These are phyloP conservation scores for Gloeopeniophorella convolvens DNA, from an alignment of 768 basidiomycete species.

Conservation along the genomic window DNA sequence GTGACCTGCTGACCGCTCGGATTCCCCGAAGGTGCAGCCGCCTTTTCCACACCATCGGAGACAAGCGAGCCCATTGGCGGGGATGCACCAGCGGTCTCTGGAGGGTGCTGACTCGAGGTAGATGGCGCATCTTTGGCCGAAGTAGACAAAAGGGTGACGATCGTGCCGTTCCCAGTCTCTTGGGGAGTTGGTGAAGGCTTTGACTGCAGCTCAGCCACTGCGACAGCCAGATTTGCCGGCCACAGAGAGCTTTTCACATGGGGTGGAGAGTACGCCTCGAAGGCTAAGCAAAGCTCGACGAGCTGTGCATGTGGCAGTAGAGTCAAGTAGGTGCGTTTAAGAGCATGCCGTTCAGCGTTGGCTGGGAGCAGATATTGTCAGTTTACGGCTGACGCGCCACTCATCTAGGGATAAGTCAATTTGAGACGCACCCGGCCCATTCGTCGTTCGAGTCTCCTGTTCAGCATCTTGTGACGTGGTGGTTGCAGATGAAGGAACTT, in stretches of 20 bases:
- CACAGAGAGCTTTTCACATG: conserved; percentile 63
- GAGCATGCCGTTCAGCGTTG: conserved; percentile 45
- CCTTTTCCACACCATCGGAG: not conserved
- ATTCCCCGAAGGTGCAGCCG: not conserved
- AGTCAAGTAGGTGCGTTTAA: conserved; percentile 66
- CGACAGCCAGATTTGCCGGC: conserved; percentile 62
- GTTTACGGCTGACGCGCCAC: not conserved
- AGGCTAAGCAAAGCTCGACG: conserved; percentile 71
- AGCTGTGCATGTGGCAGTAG: conserved; percentile 63
- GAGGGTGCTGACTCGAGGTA: conserved; percentile 19
- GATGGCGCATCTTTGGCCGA: conserved; percentile 21
- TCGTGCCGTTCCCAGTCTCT: conserved; percentile 18
- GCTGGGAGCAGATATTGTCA: conserved; percentile 19
- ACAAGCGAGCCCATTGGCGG: conserved; percentile 23
- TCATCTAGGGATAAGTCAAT: not conserved
- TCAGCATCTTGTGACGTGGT: conserved; percentile 24
- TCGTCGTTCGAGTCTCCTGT: conserved; percentile 23
- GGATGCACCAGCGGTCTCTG: not conserved
- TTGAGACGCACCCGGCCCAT: conserved; percentile 9
- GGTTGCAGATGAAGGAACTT: conserved; percentile 32
- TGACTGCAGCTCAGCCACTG: conserved; percentile 45
- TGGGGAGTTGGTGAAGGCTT: conserved; percentile 20
- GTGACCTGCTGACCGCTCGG: not conserved
- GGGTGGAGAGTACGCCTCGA: conserved; percentile 61
- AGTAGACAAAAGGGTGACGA: conserved; percentile 19